Conservation (phyloP, 306 rosid genomes). For the Luffa acutangula region DNA sequence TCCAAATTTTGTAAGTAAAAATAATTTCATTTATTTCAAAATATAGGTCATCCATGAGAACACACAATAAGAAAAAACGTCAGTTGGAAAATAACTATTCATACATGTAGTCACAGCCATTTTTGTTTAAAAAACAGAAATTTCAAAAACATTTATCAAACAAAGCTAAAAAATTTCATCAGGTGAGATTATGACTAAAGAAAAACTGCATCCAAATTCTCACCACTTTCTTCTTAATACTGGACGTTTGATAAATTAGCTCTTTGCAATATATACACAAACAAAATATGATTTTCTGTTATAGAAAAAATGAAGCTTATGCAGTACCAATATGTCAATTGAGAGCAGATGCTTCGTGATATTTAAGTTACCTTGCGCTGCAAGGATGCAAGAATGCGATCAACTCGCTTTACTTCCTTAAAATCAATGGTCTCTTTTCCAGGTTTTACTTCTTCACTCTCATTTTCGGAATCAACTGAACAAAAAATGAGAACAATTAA, state of each 20-base stretch:
- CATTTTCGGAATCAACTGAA: slow-evolving; percentile 69
- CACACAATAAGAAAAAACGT: no score
- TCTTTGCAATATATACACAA: background rate
- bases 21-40: background rate
- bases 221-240: background rate
- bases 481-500: slow-evolving; percentile 22
- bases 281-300: background rate
- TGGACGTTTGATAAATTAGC: background rate
- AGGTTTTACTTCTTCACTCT: slow-evolving; percentile 50
- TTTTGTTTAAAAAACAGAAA: background rate
- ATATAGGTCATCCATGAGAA: background rate
- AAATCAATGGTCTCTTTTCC: slow-evolving; percentile 54
- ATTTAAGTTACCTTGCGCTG: slow-evolving; percentile 55
- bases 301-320: background rate
- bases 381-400: slow-evolving; percentile 74
- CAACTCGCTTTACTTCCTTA: slow-evolving; percentile 67
- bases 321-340: background rate
- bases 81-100: background rate
- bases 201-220: background rate
- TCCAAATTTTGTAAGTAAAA: no score
- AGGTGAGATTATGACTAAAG: background rate
- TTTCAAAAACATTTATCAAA: background rate
- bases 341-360: background rate
- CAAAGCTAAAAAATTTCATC: background rate
- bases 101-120: background rate